Conservation (phyloP, 306 rosid genomes). For the Betula pendula region DNA sequence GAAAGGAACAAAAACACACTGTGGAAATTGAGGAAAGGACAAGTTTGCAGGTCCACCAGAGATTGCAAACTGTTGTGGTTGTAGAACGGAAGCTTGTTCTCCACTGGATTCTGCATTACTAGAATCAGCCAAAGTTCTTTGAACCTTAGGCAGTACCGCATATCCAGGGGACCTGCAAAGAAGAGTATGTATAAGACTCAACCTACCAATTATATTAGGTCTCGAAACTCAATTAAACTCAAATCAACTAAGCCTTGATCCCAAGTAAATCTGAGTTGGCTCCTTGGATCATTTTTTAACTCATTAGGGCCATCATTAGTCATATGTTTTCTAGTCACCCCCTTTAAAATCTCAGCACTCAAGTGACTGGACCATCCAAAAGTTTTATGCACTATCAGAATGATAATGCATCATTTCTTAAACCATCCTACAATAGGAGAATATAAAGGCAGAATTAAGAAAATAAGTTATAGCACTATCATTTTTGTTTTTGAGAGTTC, state of each 20-base stretch:
- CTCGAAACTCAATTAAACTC: background rate
- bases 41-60: slow-evolving; percentile 55
- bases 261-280: slow-evolving; percentile 1
- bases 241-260: slow-evolving; percentile 2
- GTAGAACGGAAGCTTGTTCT: slow-evolving; percentile 47
- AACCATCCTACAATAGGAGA: background rate
- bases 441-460: background rate
- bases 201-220: slow-evolving; percentile 8
- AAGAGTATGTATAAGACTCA: slow-evolving; percentile 21
- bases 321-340: background rate
- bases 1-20: slow-evolving; percentile 46
- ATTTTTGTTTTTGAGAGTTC: background rate
- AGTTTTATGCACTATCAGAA: background rate
- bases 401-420: background rate
- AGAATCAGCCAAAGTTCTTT: slow-evolving; percentile 42
- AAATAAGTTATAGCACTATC: background rate
- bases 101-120: slow-evolving; percentile 35
- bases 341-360: background rate
- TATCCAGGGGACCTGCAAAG: slow-evolving; percentile 64
- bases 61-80: slow-evolving; percentile 39
- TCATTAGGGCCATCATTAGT: background rate
- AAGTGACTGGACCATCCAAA: background rate
- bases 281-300: background rate
- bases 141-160: slow-evolving; percentile 51
- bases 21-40: slow-evolving; percentile 48